Evolutionary conservation across 176 grass and related monocot species (phyloP).

Genomic region (Hyparrhenia diplandra): DNA sequence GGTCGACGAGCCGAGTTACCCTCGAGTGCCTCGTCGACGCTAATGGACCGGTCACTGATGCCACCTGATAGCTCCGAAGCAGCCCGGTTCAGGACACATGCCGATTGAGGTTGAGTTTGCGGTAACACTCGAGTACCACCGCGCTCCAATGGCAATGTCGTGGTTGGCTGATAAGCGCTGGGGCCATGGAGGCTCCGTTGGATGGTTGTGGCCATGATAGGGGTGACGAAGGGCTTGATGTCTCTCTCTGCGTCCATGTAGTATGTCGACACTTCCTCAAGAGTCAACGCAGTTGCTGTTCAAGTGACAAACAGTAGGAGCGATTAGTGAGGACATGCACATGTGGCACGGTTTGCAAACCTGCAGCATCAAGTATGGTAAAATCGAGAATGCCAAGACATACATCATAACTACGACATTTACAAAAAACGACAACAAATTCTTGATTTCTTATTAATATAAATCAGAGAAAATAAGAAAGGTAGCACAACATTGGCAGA

Average conservation of each 20-base stretch:
- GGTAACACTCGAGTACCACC: neutral
- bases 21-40: neutral
- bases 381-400: neutral
- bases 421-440: neutral
- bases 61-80: neutral
- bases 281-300: constrained; percentile 1
- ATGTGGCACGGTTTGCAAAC: neutral
- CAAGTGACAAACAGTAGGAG: neutral
- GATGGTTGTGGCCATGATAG: constrained; percentile 10
- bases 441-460: neutral
- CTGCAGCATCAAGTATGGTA: neutral
- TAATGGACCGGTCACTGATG: neutral
- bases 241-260: constrained; percentile 25
- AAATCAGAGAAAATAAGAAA: neutral
- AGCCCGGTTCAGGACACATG: constrained; percentile 26
- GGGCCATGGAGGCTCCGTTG: neutral
- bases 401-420: neutral
- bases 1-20: neutral
- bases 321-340: neutral
- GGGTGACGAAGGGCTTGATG: constrained; percentile 38
- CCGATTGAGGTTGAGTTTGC: neutral
- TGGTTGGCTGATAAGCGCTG: neutral
- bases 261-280: neutral
- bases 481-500: neutral
- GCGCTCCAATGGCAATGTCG: neutral